Base-by-base conservation (phyloP, 768 basidiomycete species). In the Serendipita vermifera region DNA sequence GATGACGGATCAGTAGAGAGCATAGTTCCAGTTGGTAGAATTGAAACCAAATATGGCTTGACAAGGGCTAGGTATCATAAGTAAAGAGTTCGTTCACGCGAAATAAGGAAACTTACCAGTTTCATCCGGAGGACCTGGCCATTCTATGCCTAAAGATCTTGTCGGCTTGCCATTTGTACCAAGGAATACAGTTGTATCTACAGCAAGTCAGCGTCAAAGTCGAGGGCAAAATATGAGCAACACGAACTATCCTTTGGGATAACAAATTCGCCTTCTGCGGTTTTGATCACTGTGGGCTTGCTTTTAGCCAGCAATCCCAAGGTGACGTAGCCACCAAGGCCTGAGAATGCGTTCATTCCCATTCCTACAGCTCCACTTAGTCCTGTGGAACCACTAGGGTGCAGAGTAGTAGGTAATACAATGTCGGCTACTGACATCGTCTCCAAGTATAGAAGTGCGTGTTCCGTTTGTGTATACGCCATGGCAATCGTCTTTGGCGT, bases 61-160 rank as follows among this genome's bases (percentile, higher is more conserved):
- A 86, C 72, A 55, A 80, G 82, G 3, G 80, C 87, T 86, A 60
- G 24, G 61, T 3, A 32, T 54, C 46, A 54, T 51, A 54, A 56
- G 24, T 32, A 56, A 40, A 55, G 51, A 20, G 43, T 29, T 20
- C 53, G 46, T 22, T 56, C 43, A 41, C 13, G 15, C 54, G 40
- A 38, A 61, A 54, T 33, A 59, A 24, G 20, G 24, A 15, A n/a
- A 55, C 70, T 62, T 60, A 84, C 87, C 75, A 26, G 84, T 74
- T 59, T 94, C 91, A 63, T 93, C 89, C 22, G 87, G 88, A 43
- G 82, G 75, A n/a, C 77, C 75, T 1, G 82, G 79, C 85, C 87
- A 92, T 59, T 78, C 77, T 14, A 93, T 76, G 15, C 72, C 71
- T 6, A 68, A 62, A 1, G 69, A 61, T 33, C 77, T 72, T 0